phyloP scores from a whole-genome alignment of 768 basidiomycete species.

The Suillus decipiens region DNA sequence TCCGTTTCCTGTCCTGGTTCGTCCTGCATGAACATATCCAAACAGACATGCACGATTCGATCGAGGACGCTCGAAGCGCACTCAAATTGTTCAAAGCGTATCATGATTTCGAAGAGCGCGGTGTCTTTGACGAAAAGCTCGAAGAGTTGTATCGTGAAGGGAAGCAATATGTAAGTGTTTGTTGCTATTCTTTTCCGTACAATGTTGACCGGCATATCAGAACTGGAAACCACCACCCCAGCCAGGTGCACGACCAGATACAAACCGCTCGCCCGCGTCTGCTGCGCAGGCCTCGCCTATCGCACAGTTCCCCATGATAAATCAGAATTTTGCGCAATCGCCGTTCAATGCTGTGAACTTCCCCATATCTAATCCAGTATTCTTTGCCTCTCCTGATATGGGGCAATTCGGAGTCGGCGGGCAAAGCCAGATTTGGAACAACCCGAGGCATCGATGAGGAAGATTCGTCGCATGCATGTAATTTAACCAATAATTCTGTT shows the following conservation, averaged over 20 bases:
- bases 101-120: conserved; percentile 71
- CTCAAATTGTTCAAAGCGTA: conserved; percentile 84
- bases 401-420: conserved; percentile 16
- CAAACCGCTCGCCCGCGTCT: conserved; percentile 9
- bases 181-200: not conserved
- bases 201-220: conserved; percentile 30
- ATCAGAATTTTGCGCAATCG: conserved; percentile 23
- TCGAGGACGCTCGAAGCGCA: conserved; percentile 92
- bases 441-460: conserved; percentile 7
- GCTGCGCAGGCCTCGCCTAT: conserved; percentile 16
- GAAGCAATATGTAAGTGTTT: conserved; percentile 61
- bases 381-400: conserved; percentile 23
- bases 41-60: conserved; percentile 95
- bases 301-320: conserved; percentile 32
- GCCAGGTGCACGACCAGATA: conserved; percentile 13
- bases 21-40: conserved; percentile 92
- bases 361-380: conserved; percentile 13
- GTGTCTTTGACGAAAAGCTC: conserved; percentile 82
- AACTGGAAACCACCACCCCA: conserved; percentile 57
- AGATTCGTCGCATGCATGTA: conserved; percentile 1
- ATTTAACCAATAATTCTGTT: not conserved
- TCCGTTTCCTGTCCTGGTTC: conserved; percentile 94
- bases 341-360: conserved; percentile 21
- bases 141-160: conserved; percentile 85
- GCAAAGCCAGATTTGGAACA: conserved; percentile 4